These are phyloP conservation scores for Peniophora sp. DNA, from an alignment of 1,284 basidiomycete species.

Conservation along the genomic window DNA sequence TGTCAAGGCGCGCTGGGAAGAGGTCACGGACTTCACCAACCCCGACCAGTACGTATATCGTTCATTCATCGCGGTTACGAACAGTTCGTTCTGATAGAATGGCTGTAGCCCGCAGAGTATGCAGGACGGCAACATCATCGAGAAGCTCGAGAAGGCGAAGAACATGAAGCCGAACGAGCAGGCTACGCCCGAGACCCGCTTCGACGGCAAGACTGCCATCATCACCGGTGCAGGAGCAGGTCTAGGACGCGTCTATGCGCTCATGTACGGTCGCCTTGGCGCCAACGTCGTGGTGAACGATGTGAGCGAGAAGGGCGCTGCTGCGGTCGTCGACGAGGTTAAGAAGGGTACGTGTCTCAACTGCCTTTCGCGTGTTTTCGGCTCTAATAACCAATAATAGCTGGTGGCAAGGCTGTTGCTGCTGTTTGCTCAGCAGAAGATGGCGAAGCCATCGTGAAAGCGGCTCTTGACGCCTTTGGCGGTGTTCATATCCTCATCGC, in stretches of 20 bases:
- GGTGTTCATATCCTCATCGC: conserved; percentile 85
- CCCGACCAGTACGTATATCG: conserved; percentile 55
- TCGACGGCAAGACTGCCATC: conserved; percentile 87
- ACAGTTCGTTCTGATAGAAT: conserved; percentile 8
- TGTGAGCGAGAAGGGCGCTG: conserved; percentile 80
- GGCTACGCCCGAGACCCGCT: conserved; percentile 66
- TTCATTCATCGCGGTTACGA: not conserved
- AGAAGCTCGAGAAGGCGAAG: conserved; percentile 63
- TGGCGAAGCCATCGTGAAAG: conserved; percentile 85
- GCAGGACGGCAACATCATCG: conserved; percentile 62
- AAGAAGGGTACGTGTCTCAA: conserved; percentile 50
- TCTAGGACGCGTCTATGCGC: conserved; percentile 87
- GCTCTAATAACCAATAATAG: conserved; percentile 26
- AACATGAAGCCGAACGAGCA: conserved; percentile 69
- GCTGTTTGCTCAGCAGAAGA: conserved; percentile 89
- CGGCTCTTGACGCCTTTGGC: conserved; percentile 84
- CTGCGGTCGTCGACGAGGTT: conserved; percentile 83
- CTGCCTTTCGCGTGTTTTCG: not conserved
- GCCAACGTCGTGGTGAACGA: conserved; percentile 98
- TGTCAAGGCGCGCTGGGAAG: conserved; percentile 76
- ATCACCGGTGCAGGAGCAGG: conserved; percentile 93
- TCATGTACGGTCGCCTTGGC: conserved; percentile 86
- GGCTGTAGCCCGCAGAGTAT: conserved; percentile 55
- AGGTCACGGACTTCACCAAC: conserved; percentile 78
- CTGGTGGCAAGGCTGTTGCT: conserved; percentile 83